phyloP scores from a whole-genome alignment of 2,329 filamentous ascomycete genomes.

The Magnaporthiopsis rhizophila region DNA sequence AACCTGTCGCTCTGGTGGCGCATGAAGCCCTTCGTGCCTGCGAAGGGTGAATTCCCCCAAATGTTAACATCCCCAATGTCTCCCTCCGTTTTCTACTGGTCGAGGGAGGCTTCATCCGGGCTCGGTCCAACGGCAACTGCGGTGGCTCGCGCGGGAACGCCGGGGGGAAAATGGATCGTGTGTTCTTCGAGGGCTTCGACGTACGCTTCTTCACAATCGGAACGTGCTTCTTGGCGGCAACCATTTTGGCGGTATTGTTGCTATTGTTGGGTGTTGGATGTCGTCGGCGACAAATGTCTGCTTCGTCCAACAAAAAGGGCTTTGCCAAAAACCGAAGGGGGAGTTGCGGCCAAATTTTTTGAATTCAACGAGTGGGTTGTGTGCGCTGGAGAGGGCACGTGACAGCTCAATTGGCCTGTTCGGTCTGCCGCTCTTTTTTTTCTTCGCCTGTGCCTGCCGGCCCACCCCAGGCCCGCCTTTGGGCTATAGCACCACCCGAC shows the following conservation, averaged over 20 bases:
- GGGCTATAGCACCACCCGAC: no score
- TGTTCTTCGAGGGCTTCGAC: slow-evolving; percentile 31
- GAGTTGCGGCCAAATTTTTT: no score
- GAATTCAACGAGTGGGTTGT: no score
- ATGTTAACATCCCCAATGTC: slow-evolving; percentile 7
- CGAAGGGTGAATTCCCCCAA: slow-evolving; percentile 22
- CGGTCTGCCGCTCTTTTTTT: no score
- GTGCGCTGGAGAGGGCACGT: no score
- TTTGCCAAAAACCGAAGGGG: no score
- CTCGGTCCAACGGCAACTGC: neutral
- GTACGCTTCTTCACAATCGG: slow-evolving; percentile 99
- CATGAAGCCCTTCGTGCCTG: slow-evolving; percentile 89
- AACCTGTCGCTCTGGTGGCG: slow-evolving; percentile 98
- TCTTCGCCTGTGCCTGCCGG: no score
- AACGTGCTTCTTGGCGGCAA: slow-evolving; percentile 98
- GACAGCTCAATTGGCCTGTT: no score
- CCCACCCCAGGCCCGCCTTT: no score
- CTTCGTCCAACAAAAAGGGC: no score
- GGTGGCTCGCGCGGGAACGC: no score
- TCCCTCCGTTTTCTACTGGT: neutral
- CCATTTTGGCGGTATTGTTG: slow-evolving; percentile 58
- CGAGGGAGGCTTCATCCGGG: neutral
- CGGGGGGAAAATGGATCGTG: neutral
- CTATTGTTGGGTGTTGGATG: neutral
- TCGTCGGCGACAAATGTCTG: no score